Conservation (phyloP, 352 stramenopile genomes). For the Phytophthora syringae region DNA sequence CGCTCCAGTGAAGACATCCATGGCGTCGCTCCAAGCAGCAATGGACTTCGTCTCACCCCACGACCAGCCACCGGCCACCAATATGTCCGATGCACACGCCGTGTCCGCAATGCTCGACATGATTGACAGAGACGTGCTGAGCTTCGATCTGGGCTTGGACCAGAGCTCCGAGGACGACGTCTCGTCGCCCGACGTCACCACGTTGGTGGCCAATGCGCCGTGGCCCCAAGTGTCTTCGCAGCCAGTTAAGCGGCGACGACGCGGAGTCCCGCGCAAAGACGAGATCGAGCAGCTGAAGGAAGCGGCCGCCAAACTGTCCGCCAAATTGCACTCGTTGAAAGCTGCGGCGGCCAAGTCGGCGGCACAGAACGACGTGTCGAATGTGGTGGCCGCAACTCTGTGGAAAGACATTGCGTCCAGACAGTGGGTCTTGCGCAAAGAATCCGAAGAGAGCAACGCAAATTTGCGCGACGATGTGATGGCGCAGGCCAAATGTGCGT, state of each 20-base stretch:
- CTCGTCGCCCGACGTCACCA: neutral
- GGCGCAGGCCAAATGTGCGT: constrained; percentile 7
- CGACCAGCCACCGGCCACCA: neutral
- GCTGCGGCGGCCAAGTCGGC: neutral
- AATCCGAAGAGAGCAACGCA: constrained; percentile 6
- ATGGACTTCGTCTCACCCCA: constrained; percentile 24
- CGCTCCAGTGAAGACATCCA: neutral
- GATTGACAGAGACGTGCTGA: too few species aligned
- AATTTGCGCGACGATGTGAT: constrained; percentile 7
- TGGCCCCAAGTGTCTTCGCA: constrained; percentile 1
- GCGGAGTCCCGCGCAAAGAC: constrained; percentile 13
- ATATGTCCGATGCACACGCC: too few species aligned
- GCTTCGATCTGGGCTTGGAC: neutral
- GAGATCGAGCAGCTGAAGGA: constrained; percentile 21
- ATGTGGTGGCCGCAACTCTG: neutral
- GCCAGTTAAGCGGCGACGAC: constrained; percentile 8
- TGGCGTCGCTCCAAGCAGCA: constrained; percentile 13
- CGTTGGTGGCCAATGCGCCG: neutral
- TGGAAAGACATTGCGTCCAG: constrained; percentile 19
- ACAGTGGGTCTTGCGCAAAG: constrained; percentile 8
- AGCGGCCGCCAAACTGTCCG: neutral
- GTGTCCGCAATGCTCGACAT: constrained; percentile 6
- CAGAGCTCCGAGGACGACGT: constrained; percentile 15
- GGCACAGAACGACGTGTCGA: neutral
- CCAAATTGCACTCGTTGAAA: constrained; percentile 8